Evolutionary conservation across 2,329 filamentous ascomycete genomes (phyloP), one percentile per base, ranked within the genome.

Genomic region (Claviceps spartinae): DNA sequence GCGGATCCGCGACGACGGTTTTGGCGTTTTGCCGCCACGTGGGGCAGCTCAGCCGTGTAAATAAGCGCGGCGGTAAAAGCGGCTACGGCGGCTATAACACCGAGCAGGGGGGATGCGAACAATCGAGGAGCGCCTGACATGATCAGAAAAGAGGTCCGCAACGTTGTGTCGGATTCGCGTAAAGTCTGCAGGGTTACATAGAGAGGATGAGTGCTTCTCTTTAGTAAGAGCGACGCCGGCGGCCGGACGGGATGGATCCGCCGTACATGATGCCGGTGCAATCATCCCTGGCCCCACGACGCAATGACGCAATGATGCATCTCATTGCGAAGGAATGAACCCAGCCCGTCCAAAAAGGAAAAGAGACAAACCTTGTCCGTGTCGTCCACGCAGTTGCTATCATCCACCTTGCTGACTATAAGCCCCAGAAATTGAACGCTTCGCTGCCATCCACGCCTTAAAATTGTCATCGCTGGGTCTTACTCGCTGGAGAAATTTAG

Each of bases 21-120:
- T 57, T 61, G 5, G 42, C 49, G 3, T 57, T 55, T 8, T 49
- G 50, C 14, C 65, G 61, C 30, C 64, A 20, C 51, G 13, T 51
- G 44, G 2, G 53, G 45, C 22, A 54, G 22, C 41, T 54, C 50
- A 5, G 48, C 40, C 5, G 44, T 47, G 18, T 54, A 53, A 30
- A 54, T 26, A 37, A 54, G 24, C 8, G 30, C 53, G 24, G 49
- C 53, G 13, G 50, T 6, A 24, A 45, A 7, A 5, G 53, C 53
- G 16, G 34, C 38, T 6, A 43, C 20, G 7, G 50, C 53, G 16
- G 37, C 20, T 2, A 50, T 16, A 4, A 53, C 4, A 8, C 47
- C 26, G 3, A 53, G 6, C 1, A 26, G 41, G 16, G 26, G 11
- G 8, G 30, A 30, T 8, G 34, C 6, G 20, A 20, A 50, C 8